Evolutionary conservation across 164 flowering plant species (phyloP), one percentile per base, ranked within the genome.

Genomic region (Warburgia ugandensis): DNA sequence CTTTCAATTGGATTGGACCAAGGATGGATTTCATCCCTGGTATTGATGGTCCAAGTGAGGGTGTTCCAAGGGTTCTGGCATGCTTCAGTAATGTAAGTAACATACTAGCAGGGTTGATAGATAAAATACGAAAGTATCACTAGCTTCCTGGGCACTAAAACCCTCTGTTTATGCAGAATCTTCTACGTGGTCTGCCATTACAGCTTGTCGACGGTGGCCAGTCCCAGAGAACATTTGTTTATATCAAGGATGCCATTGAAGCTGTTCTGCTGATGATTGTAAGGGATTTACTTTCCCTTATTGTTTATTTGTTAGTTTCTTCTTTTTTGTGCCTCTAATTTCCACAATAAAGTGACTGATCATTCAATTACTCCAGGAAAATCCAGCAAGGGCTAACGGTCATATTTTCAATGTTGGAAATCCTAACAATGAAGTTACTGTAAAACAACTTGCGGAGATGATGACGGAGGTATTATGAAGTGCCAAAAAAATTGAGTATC

Each of bases 1-100:
- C 84, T 36, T 79, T 74, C 67, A 79, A 76, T 60, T 76, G 84
- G 81, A 79, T 79, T 64, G 84, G 81, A 61, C 79, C 84, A 21
- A 72, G 84, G 56, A 79, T 76, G 77, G 81, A 79, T 57, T 79
- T 79, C 59, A 76, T 79, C 16, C 79, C 81, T 37, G 79, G 81
- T 22, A 62, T 79, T 55, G 84, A 79, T 65, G 84, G 79, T 35
- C 81, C 81, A 52, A 70, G 73, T 42, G 81, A 79, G 60, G 84
- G 79, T 46, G 79, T 79, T 56, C 79, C 81, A 14, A 66, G 84
- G 44, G 84, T 76, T 68, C 69, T 79, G 11, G 77, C 81, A 26
- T 79, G 84, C 70, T 76, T 79, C 66, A 76, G 81, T 61, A 79
- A 79, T 56, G 84, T 78, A 47, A 41, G 74, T 54, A 6, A 7